Evolutionary conservation across 257 asterid genomes (phyloP), one percentile per base, ranked within the genome.

Genomic region (Catharanthus roseus): DNA sequence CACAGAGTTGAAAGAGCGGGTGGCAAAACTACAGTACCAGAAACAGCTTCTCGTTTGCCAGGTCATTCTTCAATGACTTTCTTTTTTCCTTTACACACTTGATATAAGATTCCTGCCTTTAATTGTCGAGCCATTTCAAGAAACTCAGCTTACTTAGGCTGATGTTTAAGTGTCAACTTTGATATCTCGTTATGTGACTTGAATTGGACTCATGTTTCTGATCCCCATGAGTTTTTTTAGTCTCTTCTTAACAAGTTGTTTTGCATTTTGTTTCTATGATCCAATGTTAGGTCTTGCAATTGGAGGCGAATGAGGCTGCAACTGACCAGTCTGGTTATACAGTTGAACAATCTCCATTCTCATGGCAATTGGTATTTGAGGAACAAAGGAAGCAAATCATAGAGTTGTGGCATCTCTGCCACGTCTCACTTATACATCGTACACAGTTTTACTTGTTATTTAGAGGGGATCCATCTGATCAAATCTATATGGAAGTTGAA

Each of bases 321-420:
- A 75, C 79, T 38, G 97, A 88, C 18, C 95, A 87, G 34, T 61
- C 86, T 12, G 96, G 85, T 12, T 96, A 84, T 64, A 73, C 69
- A 36, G 72, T 64, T 8, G 83, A 78, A 39, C 87, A 74, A 75
- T 83, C 95, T 70, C 87, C 90, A 24, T 19, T 80, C 75, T 62
- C 96, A 72, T 89, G 96, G 93, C 80, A 75, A 55, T 45, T 84
- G 72, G 72, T 89, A 39, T 93, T 93, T 68, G 95, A 89, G 77
- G 96, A 91, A 33, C 95, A 89, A 75, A 81, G 93, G 84, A 86
- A 84, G 80, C 97, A 92, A 71, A 85, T 95, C 50, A 80, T 91
- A 79, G 90, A 89, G 99, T 67, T 91, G 80, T 95, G 99, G 99
- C 97, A 91, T 79, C 76, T 95, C 60, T 95, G 99, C 81, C 99